Percentiles rank a stretch among this genome's conserved stretches.
Conservation (phyloP, 148 eudicot species). For the Spergularia marina region DNA sequence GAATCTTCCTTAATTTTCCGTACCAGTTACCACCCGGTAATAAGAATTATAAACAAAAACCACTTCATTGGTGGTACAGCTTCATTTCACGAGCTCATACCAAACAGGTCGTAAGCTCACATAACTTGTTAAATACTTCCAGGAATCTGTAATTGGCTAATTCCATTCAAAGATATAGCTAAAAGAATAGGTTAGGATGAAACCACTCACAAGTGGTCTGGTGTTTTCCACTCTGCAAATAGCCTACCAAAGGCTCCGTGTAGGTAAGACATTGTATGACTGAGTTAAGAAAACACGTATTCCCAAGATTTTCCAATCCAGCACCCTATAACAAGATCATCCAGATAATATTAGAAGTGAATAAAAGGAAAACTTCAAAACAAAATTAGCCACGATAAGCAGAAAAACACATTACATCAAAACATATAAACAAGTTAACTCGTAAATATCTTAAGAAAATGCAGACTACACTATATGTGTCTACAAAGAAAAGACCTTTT, state of each 20-base stretch:
- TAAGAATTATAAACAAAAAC: too few relatives aligned
- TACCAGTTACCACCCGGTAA: too few relatives aligned
- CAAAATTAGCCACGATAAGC: neutral
- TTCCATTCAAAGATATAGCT: neutral
- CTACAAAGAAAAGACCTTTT: neutral
- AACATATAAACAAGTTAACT: neutral
- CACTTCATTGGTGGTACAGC: too few relatives aligned
- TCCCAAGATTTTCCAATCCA: constrained; percentile 85
- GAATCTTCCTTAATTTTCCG: too few relatives aligned
- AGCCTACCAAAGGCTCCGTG: constrained; percentile 89
- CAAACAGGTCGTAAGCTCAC: neutral
- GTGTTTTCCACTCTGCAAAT: constrained; percentile 90
- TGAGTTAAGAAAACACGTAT: constrained; percentile 88
- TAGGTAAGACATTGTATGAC: constrained; percentile 91
- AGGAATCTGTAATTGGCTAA: neutral
- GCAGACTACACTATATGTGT: too few relatives aligned
- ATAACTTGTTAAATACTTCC: neutral
- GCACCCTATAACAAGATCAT: constrained; percentile 60
- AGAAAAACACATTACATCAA: neutral
- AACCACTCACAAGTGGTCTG: constrained; percentile 69
- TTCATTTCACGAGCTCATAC: too few relatives aligned
- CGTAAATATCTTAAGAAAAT: neutral
- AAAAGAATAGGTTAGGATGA: neutral
- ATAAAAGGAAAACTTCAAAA: neutral
- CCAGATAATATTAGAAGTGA: neutral